Base-by-base conservation (phyloP, 495 filamentous ascomycete genomes). In the Patellaria atrata region DNA sequence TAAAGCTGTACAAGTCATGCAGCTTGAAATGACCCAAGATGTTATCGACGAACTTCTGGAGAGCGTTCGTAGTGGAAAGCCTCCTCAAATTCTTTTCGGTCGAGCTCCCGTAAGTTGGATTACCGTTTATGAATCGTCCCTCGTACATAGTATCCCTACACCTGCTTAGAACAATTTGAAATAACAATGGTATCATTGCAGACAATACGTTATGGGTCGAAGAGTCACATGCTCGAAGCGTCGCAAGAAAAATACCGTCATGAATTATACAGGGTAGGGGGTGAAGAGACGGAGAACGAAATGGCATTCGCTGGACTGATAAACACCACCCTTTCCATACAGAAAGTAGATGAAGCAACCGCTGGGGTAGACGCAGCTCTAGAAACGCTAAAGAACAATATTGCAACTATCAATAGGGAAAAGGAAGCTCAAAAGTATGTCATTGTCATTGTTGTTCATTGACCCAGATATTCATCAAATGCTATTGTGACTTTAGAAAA, bases 341-440 rank as follows among this genome's bases (percentile, higher is more conserved):
- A 43, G 41, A 21, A 43, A 42, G 38, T 30, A 5, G 37, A 45
- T 12, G 11, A 42, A 27, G 44, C 38, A 1, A 48, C 44, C 17
- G 38, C 47, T 5, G 54, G 52, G 9, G 43, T 43, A 23, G 57
- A 60, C 22, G 41, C 41, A 8, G 57, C 56, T 16, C 31, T 58
- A 38, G 55, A 55, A 30, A 42, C 44, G 24, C 43, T 57, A 28
- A 52, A 50, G 30, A 54, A 32, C 30, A 57, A 32, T 25, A 40
- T 60, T 43, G 55, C 55, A 6, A 43, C 47, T 2, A 45, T 53
- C 4, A 37, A 50, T 29, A 45, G 57, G 41, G 41, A 54, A 30
- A 60, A 56, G 48, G 46, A 56, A 39, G 51, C 53, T 22, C 56
- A 52, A 13, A 51, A 55, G 46, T 52, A 50, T 30, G 48, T 30